Evolutionary conservation across 2,329 filamentous ascomycete species (phyloP).

Genomic region (Fonsecaea pedrosoi): DNA sequence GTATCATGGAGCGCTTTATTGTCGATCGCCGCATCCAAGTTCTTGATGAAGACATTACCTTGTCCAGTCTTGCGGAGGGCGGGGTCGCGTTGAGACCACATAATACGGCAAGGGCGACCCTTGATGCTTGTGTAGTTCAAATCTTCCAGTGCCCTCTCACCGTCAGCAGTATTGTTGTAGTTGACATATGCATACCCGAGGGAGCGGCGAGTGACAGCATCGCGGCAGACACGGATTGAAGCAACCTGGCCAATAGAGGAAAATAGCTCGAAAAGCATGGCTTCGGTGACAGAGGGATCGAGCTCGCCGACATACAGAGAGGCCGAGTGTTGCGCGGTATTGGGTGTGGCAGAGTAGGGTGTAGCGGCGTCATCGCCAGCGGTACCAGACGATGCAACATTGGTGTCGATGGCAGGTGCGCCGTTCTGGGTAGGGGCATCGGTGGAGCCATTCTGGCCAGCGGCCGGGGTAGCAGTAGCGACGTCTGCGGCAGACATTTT

Average conservation of each 20-base stretch:
- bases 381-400: slow-evolving; percentile 58
- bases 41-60: slow-evolving; percentile 99
- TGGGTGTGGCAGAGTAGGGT: slow-evolving; percentile 69
- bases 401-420: slow-evolving; percentile 71
- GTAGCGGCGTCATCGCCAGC: slow-evolving; percentile 61
- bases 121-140: slow-evolving; percentile 99
- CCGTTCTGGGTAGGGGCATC: slow-evolving; percentile 50
- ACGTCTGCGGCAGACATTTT: slow-evolving; percentile 83
- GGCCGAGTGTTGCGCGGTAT: slow-evolving; percentile 87
- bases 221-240: slow-evolving; percentile 99
- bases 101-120: slow-evolving; percentile 98
- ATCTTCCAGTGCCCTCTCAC: slow-evolving; percentile 98
- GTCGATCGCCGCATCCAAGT: slow-evolving; percentile 96
- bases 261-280: slow-evolving; percentile 99
- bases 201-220: slow-evolving; percentile 96
- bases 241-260: slow-evolving; percentile 98
- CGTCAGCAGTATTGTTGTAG: slow-evolving; percentile 97
- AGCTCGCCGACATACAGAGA: slow-evolving; percentile 99
- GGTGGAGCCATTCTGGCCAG: slow-evolving; percentile 69
- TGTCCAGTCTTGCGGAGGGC: slow-evolving; percentile 98
- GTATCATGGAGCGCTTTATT: slow-evolving; percentile 99
- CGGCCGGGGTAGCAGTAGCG: slow-evolving; percentile 71
- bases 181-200: slow-evolving; percentile 99
- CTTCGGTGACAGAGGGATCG: slow-evolving; percentile 96
- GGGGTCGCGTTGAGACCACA: slow-evolving; percentile 99